These are phyloP conservation scores for Pseudophaeomoniella oleicola DNA, from an alignment of 2,329 filamentous ascomycete genomes.

Conservation along the genomic window DNA sequence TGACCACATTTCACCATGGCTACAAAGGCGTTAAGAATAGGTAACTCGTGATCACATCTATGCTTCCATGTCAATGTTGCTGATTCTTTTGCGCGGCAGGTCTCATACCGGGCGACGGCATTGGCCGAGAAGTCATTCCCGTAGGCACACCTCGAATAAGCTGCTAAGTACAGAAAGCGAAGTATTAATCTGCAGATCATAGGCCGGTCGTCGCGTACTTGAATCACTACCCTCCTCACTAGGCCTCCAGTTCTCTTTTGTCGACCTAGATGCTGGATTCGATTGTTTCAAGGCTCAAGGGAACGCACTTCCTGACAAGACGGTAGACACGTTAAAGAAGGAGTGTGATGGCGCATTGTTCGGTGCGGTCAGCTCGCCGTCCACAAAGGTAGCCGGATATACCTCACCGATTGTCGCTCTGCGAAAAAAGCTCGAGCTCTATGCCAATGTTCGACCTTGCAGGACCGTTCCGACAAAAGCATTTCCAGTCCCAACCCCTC, in stretches of 20 bases:
- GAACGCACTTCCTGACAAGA: conserved; percentile 74
- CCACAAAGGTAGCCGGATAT: conserved; percentile 82
- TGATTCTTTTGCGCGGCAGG: no score
- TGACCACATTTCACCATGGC: no score
- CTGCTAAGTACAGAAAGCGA: conserved; percentile 2
- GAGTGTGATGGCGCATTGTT: conserved; percentile 96
- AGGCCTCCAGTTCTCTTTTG: conserved; percentile 84
- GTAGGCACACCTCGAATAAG: conserved; percentile 28
- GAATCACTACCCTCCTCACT: conserved; percentile 88
- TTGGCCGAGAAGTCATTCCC: conserved; percentile 96
- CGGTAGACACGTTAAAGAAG: conserved; percentile 71
- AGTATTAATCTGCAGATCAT: conserved; percentile 4
- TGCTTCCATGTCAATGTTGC: no score
- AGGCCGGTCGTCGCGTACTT: conserved; percentile 72
- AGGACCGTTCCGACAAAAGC: conserved; percentile 52
- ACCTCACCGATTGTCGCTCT: conserved; percentile 93
- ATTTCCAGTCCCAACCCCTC: conserved; percentile 24
- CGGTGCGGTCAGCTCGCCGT: conserved; percentile 85
- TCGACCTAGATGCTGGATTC: conserved; percentile 84
- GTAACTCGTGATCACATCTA: no score
- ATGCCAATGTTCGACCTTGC: conserved; percentile 93
- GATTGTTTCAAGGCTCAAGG: conserved; percentile 87
- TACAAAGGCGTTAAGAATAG: not conserved
- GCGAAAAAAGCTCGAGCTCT: conserved; percentile 86
- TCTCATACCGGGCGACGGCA: conserved; percentile 94